Conservation (phyloP, 208 protist species). For the Wallacemonas rigidus region DNA sequence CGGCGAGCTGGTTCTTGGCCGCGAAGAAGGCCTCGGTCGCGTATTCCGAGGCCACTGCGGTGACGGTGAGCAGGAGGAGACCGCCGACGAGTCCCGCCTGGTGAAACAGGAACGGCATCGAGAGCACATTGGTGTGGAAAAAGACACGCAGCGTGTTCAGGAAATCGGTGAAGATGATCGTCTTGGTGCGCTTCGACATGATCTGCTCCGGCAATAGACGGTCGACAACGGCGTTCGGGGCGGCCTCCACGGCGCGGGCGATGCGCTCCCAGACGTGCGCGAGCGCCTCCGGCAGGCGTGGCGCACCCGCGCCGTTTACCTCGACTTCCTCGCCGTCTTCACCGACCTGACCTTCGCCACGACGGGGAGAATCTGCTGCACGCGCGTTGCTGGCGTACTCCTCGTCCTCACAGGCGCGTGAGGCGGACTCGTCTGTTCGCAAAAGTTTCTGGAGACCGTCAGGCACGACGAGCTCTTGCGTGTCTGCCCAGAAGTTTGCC, state of each 20-base stretch:
- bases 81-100: slow-evolving; percentile 48
- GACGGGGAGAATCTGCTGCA: not conserved
- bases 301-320: slow-evolving; percentile 15
- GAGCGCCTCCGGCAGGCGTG: not conserved
- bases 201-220: slow-evolving; percentile 33
- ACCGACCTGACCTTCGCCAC: no score
- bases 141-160: slow-evolving; percentile 57
- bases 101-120: slow-evolving; percentile 58
- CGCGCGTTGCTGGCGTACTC: not conserved
- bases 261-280: slow-evolving; percentile 23
- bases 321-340: not conserved
- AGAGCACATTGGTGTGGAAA: slow-evolving; percentile 59
- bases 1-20: slow-evolving; percentile 56
- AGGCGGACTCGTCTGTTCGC: not conserved
- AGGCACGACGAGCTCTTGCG: slow-evolving; percentile 14
- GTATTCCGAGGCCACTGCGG: slow-evolving; percentile 54
- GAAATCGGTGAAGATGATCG: slow-evolving; percentile 50
- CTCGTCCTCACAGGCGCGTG: not conserved
- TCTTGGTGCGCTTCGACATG: slow-evolving; percentile 51
- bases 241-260: slow-evolving; percentile 33
- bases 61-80: slow-evolving; percentile 45
- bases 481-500: slow-evolving; percentile 4
- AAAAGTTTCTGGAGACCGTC: slow-evolving; percentile 19
- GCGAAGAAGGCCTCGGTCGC: slow-evolving; percentile 57
- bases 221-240: slow-evolving; percentile 38